Conservation (phyloP, 352 stramenopile species). For the Globisporangium abappressorium region DNA sequence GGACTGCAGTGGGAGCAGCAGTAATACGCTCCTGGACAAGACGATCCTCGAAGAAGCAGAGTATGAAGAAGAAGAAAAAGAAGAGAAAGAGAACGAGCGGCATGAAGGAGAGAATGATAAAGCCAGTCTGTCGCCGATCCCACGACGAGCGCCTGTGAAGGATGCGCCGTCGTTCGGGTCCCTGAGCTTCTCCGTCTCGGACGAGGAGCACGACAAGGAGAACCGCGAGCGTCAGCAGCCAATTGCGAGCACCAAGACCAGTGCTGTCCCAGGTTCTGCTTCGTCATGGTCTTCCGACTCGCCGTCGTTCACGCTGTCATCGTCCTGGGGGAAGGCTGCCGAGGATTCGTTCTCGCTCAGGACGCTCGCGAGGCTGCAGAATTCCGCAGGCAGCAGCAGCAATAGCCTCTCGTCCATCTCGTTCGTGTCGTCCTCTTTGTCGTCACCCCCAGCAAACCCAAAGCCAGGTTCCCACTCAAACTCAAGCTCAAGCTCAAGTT, state of each 20-base stretch:
- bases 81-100: slow-evolving; percentile 18
- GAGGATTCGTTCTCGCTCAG: slow-evolving; percentile 20
- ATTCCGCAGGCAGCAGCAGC: neutral
- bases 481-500: neutral
- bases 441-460: neutral
- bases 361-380: slow-evolving; percentile 22
- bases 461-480: neutral
- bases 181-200: slow-evolving; percentile 15
- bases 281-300: neutral
- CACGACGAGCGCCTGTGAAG: neutral
- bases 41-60: slow-evolving; percentile 14
- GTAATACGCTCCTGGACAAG: neutral
- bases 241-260: neutral
- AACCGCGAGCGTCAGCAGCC: slow-evolving; percentile 14
- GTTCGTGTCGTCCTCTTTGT: neutral
- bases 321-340: slow-evolving; percentile 11
- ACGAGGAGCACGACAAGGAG: slow-evolving; percentile 27
- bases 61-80: slow-evolving; percentile 18
- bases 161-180: slow-evolving; percentile 24
- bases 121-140: neutral
- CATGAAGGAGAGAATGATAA: too few species aligned
- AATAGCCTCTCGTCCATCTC: neutral
- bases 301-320: slow-evolving; percentile 8
- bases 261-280: neutral
- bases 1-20: neutral